Base-by-base conservation (phyloP, 2,329 filamentous ascomycete species). In the Periconia sp. region DNA sequence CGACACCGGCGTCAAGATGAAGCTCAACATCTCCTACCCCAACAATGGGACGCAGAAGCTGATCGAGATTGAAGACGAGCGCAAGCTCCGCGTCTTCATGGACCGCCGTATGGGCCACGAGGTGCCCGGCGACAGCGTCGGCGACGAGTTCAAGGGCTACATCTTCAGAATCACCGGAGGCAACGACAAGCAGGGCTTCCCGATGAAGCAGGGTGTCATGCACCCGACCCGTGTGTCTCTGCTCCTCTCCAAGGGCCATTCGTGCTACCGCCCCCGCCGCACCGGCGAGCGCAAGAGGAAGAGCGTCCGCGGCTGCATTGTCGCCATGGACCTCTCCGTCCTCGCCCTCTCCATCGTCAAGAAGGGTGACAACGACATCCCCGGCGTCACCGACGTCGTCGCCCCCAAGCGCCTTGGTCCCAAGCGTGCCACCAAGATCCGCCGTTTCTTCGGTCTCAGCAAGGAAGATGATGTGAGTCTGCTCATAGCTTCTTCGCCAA, bases 171-270 rank as follows among this genome's bases (percentile, higher is more conserved):
- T 99, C 85, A 99, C 94, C 74, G 95, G 94, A 77, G 94, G 95
- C 78, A 99, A 99, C 90, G 94, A 99, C 90, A 99, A 99, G 91
- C 95, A 99, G 86, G 94, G 94, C 85, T 99, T 99, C 88, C 94
- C 94, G 73, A 99, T 99, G 94, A 99, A 99, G 92, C 95, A 99
- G 89, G 94, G 94, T 86, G 90, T 96, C 79, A 93, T 99, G 86
- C 90, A 96, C 81, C 92, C 94, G 74, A 94, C 91, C 79, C 94
- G 94, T 94, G 94, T 97, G 82, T 89, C 91, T 71, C 92, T 99
- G 70, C 90, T 99, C 75, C 91, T 99, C 77, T 78, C 89, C 77
- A 92, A 96, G 53, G 94, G 94, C 79, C 94, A 97, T 90, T 94
- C 91, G 72, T 99, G 94, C 91, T 99, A 97, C 89, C 93, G 94